A percentile compares a stretch with the other conserved stretches of the same genome.
Evolutionary conservation across 306 rosid species (phyloP).

Genomic region (Luffa aegyptiaca): DNA sequence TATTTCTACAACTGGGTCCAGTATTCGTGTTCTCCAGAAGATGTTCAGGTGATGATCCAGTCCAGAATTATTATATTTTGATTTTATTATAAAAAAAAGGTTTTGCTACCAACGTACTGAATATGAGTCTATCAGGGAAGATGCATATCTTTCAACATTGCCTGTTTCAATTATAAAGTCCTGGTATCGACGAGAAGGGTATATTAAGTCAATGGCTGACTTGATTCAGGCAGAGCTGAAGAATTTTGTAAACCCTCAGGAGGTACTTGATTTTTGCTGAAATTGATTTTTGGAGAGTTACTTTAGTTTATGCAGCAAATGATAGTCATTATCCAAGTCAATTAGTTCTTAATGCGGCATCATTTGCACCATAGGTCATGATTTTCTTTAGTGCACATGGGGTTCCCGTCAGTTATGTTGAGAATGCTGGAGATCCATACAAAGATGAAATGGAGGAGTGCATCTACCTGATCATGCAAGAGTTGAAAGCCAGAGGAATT

Average conservation of each 20-base stretch:
- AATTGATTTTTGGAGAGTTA: conserved; percentile 6
- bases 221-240: conserved; percentile 73
- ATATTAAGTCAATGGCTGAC: conserved; percentile 86
- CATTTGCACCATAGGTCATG: conserved; percentile 44
- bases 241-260: conserved; percentile 49
- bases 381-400: conserved; percentile 99
- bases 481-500: conserved; percentile 82
- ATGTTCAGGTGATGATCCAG: conserved; percentile 46
- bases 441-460: conserved; percentile 97
- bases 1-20: conserved; percentile 99
- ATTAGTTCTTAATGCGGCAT: conserved; percentile 2
- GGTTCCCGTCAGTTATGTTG: conserved; percentile 90
- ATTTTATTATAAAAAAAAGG: not conserved
- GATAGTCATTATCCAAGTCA: not conserved
- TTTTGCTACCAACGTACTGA: conserved; percentile 15
- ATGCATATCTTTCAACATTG: conserved; percentile 51
- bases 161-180: conserved; percentile 91
- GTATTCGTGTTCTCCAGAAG: conserved; percentile 72
- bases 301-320: not conserved
- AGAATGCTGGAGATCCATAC: conserved; percentile 96
- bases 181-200: conserved; percentile 93
- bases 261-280: conserved; percentile 40
- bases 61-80: not conserved
- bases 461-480: conserved; percentile 82
- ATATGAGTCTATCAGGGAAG: conserved; percentile 59